Evolutionary conservation across 768 basidiomycete species (phyloP).

Genomic region (Termitomyces sp.): DNA sequence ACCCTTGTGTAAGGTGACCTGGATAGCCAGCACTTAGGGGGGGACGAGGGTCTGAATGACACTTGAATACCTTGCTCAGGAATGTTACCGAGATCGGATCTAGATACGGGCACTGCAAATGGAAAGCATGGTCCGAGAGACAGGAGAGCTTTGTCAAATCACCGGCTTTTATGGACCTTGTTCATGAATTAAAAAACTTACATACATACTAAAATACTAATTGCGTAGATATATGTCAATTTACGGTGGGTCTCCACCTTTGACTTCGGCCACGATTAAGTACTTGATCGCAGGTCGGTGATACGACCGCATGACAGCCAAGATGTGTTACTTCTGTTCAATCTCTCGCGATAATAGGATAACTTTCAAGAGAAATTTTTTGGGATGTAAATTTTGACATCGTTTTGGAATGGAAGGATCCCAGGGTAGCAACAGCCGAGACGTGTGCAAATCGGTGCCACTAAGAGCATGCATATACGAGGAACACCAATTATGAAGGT

Average conservation of each 20-base stretch:
- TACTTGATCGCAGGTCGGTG: no score
- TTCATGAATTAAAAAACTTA: neutral
- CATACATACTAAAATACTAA: neutral
- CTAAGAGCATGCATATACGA: slow-evolving; percentile 10
- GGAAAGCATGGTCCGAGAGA: neutral
- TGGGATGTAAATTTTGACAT: neutral
- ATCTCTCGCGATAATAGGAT: neutral
- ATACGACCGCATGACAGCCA: neutral
- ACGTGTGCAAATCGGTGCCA: slow-evolving; percentile 1
- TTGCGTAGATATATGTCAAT: neutral
- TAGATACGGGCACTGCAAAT: neutral
- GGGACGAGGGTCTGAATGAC: neutral
- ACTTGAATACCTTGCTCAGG: neutral
- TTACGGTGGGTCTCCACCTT: neutral
- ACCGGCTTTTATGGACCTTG: neutral
- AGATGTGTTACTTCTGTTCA: neutral
- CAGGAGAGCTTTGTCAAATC: neutral
- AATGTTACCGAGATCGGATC: neutral
- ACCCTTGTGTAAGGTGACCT: neutral
- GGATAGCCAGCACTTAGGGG: neutral
- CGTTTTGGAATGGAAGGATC: slow-evolving; percentile 2
- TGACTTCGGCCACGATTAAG: neutral
- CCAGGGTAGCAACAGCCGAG: slow-evolving; percentile 8
- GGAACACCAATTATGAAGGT: slow-evolving; percentile 9
- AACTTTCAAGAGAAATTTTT: neutral